Percentiles rank a stretch among this genome's conserved stretches.
phyloP scores from a whole-genome alignment of 768 basidiomycete species.

The Trametes gibbosa region DNA sequence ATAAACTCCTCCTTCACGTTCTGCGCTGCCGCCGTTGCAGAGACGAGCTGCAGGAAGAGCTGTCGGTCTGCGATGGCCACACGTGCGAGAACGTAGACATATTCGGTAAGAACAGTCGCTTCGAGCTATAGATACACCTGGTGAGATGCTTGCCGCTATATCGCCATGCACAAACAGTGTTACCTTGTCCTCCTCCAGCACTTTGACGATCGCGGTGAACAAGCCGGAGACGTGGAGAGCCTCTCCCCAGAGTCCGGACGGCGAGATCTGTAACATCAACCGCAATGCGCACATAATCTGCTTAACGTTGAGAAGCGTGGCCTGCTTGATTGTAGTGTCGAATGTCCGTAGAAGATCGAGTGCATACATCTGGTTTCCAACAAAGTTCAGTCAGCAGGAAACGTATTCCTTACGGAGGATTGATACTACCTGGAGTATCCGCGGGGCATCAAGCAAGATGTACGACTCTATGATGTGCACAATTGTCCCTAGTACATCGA shows the following conservation, averaged over 20 bases:
- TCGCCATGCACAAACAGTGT: not conserved
- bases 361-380: slow-evolving; percentile 45
- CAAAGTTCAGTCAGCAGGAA: not conserved
- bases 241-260: slow-evolving; percentile 66
- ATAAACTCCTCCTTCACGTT: slow-evolving; percentile 51
- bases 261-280: slow-evolving; percentile 61
- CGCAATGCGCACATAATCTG: slow-evolving; percentile 59
- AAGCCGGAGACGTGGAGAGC: slow-evolving; percentile 72
- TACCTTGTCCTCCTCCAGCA: slow-evolving; percentile 68
- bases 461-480: slow-evolving; percentile 74
- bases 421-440: slow-evolving; percentile 58
- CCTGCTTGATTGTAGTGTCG: slow-evolving; percentile 46
- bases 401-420: not conserved
- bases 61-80: slow-evolving; percentile 63
- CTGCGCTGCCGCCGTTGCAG: slow-evolving; percentile 51
- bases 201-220: slow-evolving; percentile 59
- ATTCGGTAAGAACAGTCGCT: slow-evolving; percentile 56
- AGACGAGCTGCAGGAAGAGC: slow-evolving; percentile 70
- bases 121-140: slow-evolving; percentile 31
- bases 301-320: slow-evolving; percentile 48
- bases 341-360: slow-evolving; percentile 58
- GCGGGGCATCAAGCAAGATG: slow-evolving; percentile 62
- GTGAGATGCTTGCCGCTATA: not conserved
- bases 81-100: slow-evolving; percentile 72
- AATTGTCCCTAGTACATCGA: slow-evolving; percentile 72